Percentiles rank a stretch among this genome's conserved stretches.
These are phyloP conservation scores for Dissophora globulifera DNA, from an alignment of 192 early-diverging fungal species.

Conservation along the genomic window DNA sequence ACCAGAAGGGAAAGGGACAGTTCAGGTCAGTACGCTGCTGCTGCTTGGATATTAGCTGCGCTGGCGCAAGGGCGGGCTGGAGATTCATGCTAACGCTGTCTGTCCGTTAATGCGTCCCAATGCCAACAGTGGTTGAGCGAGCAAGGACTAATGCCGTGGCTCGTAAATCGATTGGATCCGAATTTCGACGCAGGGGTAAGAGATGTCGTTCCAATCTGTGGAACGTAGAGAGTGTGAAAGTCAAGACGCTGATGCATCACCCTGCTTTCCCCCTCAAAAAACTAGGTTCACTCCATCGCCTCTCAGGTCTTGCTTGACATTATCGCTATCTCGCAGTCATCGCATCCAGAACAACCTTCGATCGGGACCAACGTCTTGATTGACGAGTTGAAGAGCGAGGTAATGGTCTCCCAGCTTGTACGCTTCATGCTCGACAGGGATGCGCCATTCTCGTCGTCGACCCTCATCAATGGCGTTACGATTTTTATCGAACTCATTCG, in stretches of 20 bases:
- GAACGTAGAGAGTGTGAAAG: no score
- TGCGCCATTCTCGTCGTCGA: conserved; percentile 85
- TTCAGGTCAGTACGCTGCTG: conserved; percentile 64
- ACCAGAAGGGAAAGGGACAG: conserved; percentile 84
- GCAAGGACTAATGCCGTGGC: conserved; percentile 77
- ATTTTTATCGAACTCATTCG: conserved; percentile 99
- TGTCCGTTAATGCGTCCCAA: no score
- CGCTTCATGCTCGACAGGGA: conserved; percentile 86
- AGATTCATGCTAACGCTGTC: no score
- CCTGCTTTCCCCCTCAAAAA: no score
- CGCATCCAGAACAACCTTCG: conserved; percentile 69
- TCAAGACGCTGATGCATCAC: no score
- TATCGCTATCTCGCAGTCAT: conserved; percentile 82
- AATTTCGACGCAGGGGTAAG: conserved; percentile 79
- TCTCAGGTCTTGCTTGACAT: conserved; percentile 86
- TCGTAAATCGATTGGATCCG: conserved; percentile 86
- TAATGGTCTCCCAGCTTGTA: conserved; percentile 80
- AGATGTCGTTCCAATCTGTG: no score
- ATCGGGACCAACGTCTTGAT: conserved; percentile 74
- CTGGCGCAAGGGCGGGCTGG: no score
- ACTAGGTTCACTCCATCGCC: conserved; percentile 81
- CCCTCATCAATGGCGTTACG: conserved; percentile 92
- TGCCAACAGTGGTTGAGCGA: conserved; percentile 82
- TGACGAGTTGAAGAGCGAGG: conserved; percentile 78
- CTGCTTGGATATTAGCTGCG: no score